Percentiles rank a stretch among this genome's conserved stretches.
These are phyloP conservation scores for Penicillium verhagenii DNA, from an alignment of 495 filamentous ascomycete genomes.

Conservation along the genomic window DNA sequence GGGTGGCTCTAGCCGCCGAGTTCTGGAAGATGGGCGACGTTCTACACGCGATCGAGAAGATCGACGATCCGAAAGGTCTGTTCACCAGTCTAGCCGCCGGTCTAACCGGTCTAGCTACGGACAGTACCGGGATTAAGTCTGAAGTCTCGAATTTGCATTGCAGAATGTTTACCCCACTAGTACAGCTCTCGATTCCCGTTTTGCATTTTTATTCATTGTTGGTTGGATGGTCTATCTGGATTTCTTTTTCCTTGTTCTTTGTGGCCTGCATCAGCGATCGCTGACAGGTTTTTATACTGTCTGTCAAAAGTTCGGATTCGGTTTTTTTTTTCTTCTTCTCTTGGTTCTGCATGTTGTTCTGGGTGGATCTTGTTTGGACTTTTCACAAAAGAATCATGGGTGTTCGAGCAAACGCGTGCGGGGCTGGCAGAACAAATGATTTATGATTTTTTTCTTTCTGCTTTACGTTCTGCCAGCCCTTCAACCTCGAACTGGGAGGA, in stretches of 20 bases:
- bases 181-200: neutral
- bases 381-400: constrained; percentile 6
- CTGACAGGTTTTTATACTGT: constrained; percentile 8
- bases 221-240: neutral
- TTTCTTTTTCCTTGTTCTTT: constrained; percentile 1
- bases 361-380: constrained; percentile 2
- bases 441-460: neutral
- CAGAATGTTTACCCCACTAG: neutral
- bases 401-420: constrained; percentile 15
- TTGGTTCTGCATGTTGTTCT: constrained; percentile 9
- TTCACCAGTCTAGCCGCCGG: constrained; percentile 21
- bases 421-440: neutral
- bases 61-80: constrained; percentile 39
- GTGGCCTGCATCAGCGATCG: constrained; percentile 1
- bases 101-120: constrained; percentile 42
- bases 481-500: constrained; percentile 23
- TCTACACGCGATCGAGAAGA: constrained; percentile 28
- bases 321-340: neutral
- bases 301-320: constrained; percentile 15
- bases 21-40: constrained; percentile 31
- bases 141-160: constrained; percentile 1
- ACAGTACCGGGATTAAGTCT: constrained; percentile 14
- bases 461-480: neutral
- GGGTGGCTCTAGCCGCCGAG: constrained; percentile 26
- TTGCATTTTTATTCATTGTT: neutral